Conservation (phyloP, 768 basidiomycete genomes). For the Boletus tylopilopsis region DNA sequence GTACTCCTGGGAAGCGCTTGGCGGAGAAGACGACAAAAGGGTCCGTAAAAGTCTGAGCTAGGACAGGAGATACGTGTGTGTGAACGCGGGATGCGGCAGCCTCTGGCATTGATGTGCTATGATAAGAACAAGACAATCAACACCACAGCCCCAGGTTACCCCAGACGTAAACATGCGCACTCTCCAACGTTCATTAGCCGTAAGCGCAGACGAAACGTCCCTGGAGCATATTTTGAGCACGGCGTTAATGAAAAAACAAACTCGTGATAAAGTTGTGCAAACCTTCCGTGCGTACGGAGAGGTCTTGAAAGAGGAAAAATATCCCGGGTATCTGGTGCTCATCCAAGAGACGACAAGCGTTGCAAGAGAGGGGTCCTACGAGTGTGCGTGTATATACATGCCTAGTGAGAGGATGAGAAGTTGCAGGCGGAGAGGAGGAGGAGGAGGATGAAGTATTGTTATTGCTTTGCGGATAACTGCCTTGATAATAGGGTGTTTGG, state of each 20-base stretch:
- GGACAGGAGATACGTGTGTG: constrained; percentile 65
- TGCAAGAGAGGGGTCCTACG: constrained; percentile 84
- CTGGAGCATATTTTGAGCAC: constrained; percentile 37
- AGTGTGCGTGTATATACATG: constrained; percentile 82
- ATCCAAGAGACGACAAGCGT: constrained; percentile 80
- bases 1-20: constrained; percentile 93
- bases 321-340: constrained; percentile 84
- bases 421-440: constrained; percentile 29
- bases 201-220: constrained; percentile 81
- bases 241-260: constrained; percentile 20
- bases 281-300: constrained; percentile 93
- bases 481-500: constrained; percentile 31
- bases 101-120: constrained; percentile 71
- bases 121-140: constrained; percentile 22
- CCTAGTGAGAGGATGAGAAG: constrained; percentile 48
- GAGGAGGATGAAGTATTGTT: no score
- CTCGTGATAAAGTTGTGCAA: constrained; percentile 29
- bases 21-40: constrained; percentile 87
- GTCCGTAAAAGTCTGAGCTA: constrained; percentile 81
- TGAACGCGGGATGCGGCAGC: constrained; percentile 61
- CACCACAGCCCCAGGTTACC: constrained; percentile 14
- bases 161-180: constrained; percentile 51
- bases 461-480: constrained; percentile 22
- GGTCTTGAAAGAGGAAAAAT: constrained; percentile 93
- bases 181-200: constrained; percentile 87